phyloP scores from a whole-genome alignment of 768 basidiomycete genomes.

The Boletus barrowsii region DNA sequence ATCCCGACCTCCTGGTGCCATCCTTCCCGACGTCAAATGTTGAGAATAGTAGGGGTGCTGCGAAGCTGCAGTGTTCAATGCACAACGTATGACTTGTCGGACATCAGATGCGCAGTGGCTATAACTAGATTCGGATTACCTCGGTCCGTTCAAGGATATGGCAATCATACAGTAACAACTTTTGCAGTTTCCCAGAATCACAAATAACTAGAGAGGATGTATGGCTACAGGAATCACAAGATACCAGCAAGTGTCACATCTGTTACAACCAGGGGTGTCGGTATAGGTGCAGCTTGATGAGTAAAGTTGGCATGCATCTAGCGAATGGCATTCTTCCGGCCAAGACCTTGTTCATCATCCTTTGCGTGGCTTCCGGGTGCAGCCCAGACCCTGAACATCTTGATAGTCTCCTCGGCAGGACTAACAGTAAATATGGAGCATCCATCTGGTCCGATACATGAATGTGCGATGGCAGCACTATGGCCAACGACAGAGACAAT shows the following conservation, averaged over 20 bases:
- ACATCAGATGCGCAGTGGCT: too few relatives aligned
- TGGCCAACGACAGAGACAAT: slow-evolving; percentile 59
- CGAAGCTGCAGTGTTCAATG: not conserved
- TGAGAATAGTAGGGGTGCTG: not conserved
- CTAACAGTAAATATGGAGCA: slow-evolving; percentile 63
- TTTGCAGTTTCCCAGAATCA: not conserved
- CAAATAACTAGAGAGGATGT: slow-evolving; percentile 1
- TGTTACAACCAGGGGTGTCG: slow-evolving; percentile 7
- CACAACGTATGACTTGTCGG: too few relatives aligned
- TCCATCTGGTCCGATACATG: slow-evolving; percentile 61
- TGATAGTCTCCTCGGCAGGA: slow-evolving; percentile 63
- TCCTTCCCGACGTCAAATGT: slow-evolving; percentile 1
- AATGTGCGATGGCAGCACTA: slow-evolving; percentile 51
- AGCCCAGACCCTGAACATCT: slow-evolving; percentile 71
- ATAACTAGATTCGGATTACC: too few relatives aligned
- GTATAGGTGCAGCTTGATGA: slow-evolving; percentile 5
- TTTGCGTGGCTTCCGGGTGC: slow-evolving; percentile 17
- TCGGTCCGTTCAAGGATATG: too few relatives aligned
- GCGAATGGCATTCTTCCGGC: slow-evolving; percentile 26
- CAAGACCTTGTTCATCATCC: slow-evolving; percentile 20
- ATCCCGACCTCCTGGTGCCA: slow-evolving; percentile 27
- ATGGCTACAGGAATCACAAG: slow-evolving; percentile 9
- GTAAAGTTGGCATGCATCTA: slow-evolving; percentile 6
- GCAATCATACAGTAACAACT: too few relatives aligned
- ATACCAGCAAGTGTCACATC: not conserved